Evolutionary conservation across 164 flowering plant genomes (phyloP).

Genomic region (Chimonanthus praecox): DNA sequence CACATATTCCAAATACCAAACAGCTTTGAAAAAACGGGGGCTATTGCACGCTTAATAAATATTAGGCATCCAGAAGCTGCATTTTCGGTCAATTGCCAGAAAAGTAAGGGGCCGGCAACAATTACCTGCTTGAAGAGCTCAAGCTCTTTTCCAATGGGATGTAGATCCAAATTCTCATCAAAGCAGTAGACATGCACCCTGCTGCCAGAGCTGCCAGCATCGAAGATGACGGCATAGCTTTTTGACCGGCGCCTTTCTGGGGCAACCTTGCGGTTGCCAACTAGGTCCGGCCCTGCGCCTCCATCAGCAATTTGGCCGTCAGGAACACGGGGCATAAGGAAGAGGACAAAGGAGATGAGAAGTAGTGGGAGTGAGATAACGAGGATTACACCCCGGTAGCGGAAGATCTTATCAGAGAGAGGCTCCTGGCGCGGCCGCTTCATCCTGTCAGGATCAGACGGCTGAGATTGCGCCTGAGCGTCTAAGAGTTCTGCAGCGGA

Average conservation of each 20-base stretch:
- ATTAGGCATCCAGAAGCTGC: neutral
- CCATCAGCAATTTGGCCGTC: neutral
- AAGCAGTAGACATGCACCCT: constrained; percentile 89
- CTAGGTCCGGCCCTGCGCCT: neutral
- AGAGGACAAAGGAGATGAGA: constrained; percentile 53
- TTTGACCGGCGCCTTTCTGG: constrained; percentile 2
- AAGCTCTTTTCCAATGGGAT: constrained; percentile 71
- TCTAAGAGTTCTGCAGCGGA: constrained; percentile 64
- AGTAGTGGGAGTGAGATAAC: constrained; percentile 64
- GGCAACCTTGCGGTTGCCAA: neutral
- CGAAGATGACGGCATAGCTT: constrained; percentile 76
- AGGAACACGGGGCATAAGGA: constrained; percentile 56
- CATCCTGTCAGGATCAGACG: constrained; percentile 24
- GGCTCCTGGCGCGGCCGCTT: constrained; percentile 42
- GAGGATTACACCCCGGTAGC: constrained; percentile 50
- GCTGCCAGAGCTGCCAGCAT: constrained; percentile 98
- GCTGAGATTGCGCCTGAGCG: constrained; percentile 32
- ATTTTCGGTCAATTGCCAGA: too few relatives aligned
- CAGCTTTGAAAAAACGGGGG: neutral
- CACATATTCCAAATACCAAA: neutral
- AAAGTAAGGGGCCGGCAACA: neutral
- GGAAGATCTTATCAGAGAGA: constrained; percentile 54
- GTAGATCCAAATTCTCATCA: constrained; percentile 65
- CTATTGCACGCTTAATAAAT: neutral
- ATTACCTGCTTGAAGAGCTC: constrained; percentile 77